These are phyloP conservation scores for Corylus americana DNA, from an alignment of 306 rosid species.

Conservation along the genomic window DNA sequence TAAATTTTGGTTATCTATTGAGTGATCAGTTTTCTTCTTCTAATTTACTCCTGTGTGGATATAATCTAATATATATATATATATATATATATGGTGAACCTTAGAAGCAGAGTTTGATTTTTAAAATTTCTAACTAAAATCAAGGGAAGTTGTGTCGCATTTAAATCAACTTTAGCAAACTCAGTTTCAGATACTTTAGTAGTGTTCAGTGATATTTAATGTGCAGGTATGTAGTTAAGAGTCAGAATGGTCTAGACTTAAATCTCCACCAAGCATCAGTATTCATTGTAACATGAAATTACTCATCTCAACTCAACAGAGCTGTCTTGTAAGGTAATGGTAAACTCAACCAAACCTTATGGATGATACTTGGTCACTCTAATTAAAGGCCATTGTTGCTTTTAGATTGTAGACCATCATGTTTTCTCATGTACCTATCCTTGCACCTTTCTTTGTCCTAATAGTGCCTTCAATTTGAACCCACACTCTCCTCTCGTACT, in stretches of 20 bases:
- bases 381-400: constrained; percentile 11
- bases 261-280: background rate
- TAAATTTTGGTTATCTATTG: constrained; percentile 13
- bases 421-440: background rate
- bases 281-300: background rate
- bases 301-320: background rate
- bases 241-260: background rate
- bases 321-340: no score
- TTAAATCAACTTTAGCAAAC: background rate
- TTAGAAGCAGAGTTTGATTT: constrained; percentile 6
- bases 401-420: constrained; percentile 21
- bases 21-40: constrained; percentile 12
- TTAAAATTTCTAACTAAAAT: background rate
- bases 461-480: background rate
- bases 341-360: no score
- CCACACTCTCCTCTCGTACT: background rate
- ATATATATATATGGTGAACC: background rate
- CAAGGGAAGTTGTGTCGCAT: background rate
- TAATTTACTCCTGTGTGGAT: constrained; percentile 4
- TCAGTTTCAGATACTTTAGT: background rate
- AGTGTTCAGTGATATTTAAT: background rate
- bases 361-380: background rate
- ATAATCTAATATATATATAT: background rate
- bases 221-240: background rate
- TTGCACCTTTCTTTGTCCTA: background rate